These are phyloP conservation scores for Avena insularis DNA, from an alignment of 176 grass and related monocot species.

Conservation along the genomic window DNA sequence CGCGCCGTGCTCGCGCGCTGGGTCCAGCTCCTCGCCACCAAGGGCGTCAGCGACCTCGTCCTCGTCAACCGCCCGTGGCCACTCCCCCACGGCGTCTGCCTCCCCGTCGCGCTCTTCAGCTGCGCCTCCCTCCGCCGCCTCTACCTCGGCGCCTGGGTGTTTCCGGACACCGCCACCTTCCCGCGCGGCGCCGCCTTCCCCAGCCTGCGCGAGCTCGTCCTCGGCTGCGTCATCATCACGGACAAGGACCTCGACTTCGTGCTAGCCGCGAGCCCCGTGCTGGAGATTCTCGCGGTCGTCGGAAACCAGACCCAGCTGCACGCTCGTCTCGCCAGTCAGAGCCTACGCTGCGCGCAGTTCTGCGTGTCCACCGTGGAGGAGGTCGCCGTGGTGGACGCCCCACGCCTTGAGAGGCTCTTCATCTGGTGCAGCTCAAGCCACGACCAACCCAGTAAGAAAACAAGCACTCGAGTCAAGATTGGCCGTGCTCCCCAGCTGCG, in stretches of 20 bases:
- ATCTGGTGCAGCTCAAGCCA: not conserved
- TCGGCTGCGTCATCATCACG: not conserved
- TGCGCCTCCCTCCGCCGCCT: constrained; percentile 23
- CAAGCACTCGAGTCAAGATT: not conserved
- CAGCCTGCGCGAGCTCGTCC: not conserved
- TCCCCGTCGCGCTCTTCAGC: constrained; percentile 11
- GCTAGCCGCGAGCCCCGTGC: constrained; percentile 20
- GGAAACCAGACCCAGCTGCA: not conserved
- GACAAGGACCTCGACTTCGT: constrained; percentile 20
- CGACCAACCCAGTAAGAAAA: not conserved
- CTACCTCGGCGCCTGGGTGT: constrained; percentile 26
- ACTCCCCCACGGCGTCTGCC: not conserved
- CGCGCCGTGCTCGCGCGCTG: constrained; percentile 6
- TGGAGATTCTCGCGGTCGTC: constrained; percentile 16
- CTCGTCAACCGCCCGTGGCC: constrained; percentile 25
- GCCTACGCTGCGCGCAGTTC: constrained; percentile 38
- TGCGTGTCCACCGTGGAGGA: not conserved
- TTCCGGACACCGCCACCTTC: not conserved
- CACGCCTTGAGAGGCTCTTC: constrained; percentile 12
- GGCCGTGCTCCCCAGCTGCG: constrained; percentile 9
- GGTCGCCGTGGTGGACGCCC: constrained; percentile 19
- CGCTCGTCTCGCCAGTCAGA: constrained; percentile 19
- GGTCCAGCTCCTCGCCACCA: constrained; percentile 27
- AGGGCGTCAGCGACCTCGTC: constrained; percentile 30
- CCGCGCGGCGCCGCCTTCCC: not conserved